Base-by-base conservation (phyloP, 2,329 filamentous ascomycete species). In the Penicillium concentricum region DNA sequence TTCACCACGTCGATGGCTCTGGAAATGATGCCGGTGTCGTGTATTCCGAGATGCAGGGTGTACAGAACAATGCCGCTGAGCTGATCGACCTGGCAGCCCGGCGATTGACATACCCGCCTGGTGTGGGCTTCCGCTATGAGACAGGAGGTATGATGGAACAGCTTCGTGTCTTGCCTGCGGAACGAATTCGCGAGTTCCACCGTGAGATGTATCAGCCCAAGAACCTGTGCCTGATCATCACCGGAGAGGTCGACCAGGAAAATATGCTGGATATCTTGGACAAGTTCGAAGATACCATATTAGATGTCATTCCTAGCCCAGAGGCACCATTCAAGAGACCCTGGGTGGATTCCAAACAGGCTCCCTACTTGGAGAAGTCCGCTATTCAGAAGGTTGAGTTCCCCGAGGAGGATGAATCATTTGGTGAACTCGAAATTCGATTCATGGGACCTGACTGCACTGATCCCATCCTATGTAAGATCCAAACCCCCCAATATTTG, bases 91-190 rank as follows among this genome's bases (percentile, higher is more conserved):
- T 97, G 56, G 84, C 85, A 62, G 88, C 91, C 51, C 87, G 90
- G 39, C 86, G 90, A 2, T 79, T 94, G 43, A 79, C 96, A 35
- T 99, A 97, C 67, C 92, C 92, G 0, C 86, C 94, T 72, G 89
- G 90, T 45, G 86, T 95, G 54, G 94, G 94, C 3, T 99, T 97
- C 71, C 87, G 93, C 57, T 97, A 97, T 66, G 94, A 99, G 76
- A 99, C 94, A n/a, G 94, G 94, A 13, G 94, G 94, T 15, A 91
- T 97, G 88, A 95, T 95, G 79, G 91, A 96, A 67, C 89, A 92
- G 34, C 81, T 99, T 48, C 87, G 94, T 41, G 86, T 92, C 3
- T 79, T 99, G 45, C 94, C 91, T 0, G 87, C 92, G 2, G 89
- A 97, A 51, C 87, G 92, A 38, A 99, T 99, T 63, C 87, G 94